Evolutionary conservation across 139 green algal genomes (phyloP), one percentile per base, ranked within the genome.

Genomic region (Haematococcus lacustris): DNA sequence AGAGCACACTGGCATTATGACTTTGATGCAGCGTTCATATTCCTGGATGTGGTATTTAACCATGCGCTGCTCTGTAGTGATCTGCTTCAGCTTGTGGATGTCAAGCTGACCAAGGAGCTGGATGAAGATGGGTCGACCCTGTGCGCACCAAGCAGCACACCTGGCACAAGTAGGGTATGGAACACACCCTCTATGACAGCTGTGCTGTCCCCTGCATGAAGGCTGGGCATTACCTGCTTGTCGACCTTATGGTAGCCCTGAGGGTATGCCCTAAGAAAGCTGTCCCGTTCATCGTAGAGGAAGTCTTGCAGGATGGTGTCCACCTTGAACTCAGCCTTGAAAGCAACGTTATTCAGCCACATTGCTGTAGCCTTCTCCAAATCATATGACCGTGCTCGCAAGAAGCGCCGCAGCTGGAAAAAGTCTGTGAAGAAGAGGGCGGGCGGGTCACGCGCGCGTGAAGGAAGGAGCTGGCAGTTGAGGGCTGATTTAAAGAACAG

Each of bases 231-330:
- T n/a, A 88, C 83, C 81, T 81, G 38, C 66, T 88, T 91, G 76
- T 91, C 85, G 7, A 78, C 75, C 59, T 91, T 89, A 74, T 91
- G 85, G 59, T 89, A 91, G 32, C 85, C 85, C 62, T 88, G 91
- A 0, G 91, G 93, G 71, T 96, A 98, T 1, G 91, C 68, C n/a
- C 88, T 77, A 30, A 98, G 82, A 70, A 98, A 96, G 62, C 91
- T 79, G 41, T 93, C 88, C 25, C 89, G 74, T 81, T 98, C 94
- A 34, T 82, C 72, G 69, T 97, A 98, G 9, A 90, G 60, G 70
- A 98, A 98, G 66, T 94, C 83, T 34, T 93, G 64, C 3, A 96
- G 60, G 57, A 94, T 88, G 38, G 67, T 81, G 72, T 96, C 90
- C 13, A 88, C 80, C 9, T 74, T 76, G 50, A 90, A 88, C 38